These are phyloP conservation scores for Talaromyces funiculosus DNA, from an alignment of 2,329 filamentous ascomycete species.

Conservation along the genomic window DNA sequence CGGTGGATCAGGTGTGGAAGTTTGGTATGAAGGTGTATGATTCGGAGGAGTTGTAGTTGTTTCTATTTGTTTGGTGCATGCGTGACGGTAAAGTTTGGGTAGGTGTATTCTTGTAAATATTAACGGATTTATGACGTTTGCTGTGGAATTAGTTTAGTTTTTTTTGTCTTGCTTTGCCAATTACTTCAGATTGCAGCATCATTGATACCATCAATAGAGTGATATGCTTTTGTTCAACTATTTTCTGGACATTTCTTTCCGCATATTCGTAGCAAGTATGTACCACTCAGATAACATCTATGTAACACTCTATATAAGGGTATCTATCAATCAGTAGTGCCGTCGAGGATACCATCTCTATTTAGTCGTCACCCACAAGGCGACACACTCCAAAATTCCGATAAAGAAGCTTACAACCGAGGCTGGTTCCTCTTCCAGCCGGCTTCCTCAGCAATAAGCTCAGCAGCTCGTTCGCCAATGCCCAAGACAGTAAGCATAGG, in stretches of 20 bases:
- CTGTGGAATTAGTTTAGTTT: neutral
- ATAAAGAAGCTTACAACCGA: conserved; percentile 41
- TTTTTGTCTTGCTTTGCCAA: neutral
- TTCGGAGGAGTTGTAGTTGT: neutral
- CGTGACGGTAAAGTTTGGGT: neutral
- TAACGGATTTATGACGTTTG: neutral
- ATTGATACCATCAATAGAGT: neutral
- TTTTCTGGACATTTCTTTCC: too few species aligned
- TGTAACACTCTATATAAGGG: conserved; percentile 2
- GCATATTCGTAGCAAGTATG: too few species aligned
- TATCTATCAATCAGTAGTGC: conserved; percentile 5
- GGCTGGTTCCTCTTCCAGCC: conserved; percentile 57
- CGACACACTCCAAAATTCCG: neutral
- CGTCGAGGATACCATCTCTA: neutral
- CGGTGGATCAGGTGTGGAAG: conserved; percentile 41
- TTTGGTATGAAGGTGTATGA: conserved; percentile 38
- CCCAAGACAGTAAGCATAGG: conserved; percentile 85
- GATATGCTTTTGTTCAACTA: neutral
- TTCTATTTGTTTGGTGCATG: neutral
- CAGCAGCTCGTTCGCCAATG: conserved; percentile 76
- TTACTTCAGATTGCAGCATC: neutral
- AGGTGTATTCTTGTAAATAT: conserved; percentile 1
- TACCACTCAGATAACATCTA: neutral
- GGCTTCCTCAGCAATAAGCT: conserved; percentile 71
- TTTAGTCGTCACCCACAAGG: neutral